Evolutionary conservation across 306 rosid genomes (phyloP), one percentile per base, ranked within the genome.

Genomic region (Prunus padus): DNA sequence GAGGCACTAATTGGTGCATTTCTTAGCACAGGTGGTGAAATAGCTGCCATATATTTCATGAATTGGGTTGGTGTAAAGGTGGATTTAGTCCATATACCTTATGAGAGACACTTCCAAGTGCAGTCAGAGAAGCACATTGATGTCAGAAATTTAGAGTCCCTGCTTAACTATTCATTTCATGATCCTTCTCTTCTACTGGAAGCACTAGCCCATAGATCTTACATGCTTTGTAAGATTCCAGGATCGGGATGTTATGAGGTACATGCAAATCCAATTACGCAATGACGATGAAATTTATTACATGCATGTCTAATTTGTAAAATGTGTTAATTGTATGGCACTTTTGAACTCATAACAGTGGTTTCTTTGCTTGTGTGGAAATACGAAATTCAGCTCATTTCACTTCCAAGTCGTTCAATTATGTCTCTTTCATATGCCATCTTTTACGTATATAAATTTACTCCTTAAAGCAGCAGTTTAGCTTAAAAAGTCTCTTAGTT

Each of bases 1-100:
- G 98, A 93, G 85, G 97, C 98, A 68, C 85, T 93, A 45, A 89
- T 93, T 67, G 98, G 98, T 80, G 98, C 88, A 19, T 84, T 72
- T 76, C 96, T 93, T 45, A 86, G 87, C 77, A 77, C 70, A 2
- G 86, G 91, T 33, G 98, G 97, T 12, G 98, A 90, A 78, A 85
- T 18, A 4, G 80, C 90, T 3, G 91, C 97, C 8, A 42, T 93
- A 23, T 26, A 71, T 51, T 90, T 90, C 81, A 81, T 90, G 90
- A 83, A 84, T 62, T 80, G 89, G 87, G 25, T 93, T 51, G 97
- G 98, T 46, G 86, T 93, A 42, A 76, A 90, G 77, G 84, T 93
- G 15, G 79, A 64, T 66, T 85, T 90, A 69, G 69, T 77, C 42
- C 19, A 33, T 22, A 46, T 10, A 65, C 91, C 85, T 31, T 56